These are phyloP conservation scores for Ophiostoma triangulosporum DNA, from an alignment of 2,329 filamentous ascomycete genomes.

Conservation along the genomic window DNA sequence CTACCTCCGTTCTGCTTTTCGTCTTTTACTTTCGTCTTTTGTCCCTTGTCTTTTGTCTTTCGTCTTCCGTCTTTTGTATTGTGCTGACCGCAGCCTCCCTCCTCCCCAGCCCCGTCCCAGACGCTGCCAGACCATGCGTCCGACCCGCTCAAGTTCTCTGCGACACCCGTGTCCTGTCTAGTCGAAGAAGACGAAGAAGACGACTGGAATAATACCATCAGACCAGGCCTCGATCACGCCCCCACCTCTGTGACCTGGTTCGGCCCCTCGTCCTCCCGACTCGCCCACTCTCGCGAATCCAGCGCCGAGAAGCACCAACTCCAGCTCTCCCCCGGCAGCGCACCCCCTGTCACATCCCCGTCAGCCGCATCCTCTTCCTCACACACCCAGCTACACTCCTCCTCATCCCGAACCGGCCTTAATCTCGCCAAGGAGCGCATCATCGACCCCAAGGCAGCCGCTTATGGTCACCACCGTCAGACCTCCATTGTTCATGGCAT, in stretches of 20 bases:
- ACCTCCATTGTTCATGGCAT: constrained; percentile 95
- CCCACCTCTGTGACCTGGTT: constrained; percentile 12
- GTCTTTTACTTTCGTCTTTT: background rate
- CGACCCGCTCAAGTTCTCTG: constrained; percentile 38
- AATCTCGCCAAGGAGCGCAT: constrained; percentile 35
- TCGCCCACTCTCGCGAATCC: constrained; percentile 43
- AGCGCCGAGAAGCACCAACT: constrained; percentile 39
- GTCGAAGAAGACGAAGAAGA: constrained; percentile 42
- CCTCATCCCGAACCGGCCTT: constrained; percentile 26
- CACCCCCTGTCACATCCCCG: constrained; percentile 13
- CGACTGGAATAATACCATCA: constrained; percentile 38
- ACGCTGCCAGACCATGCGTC: constrained; percentile 41
- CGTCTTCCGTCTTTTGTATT: background rate
- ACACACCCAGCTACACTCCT: constrained; percentile 27
- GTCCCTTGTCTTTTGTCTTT: too few species aligned
- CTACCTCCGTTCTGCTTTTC: background rate
- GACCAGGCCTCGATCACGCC: constrained; percentile 27
- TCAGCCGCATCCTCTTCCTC: constrained; percentile 14
- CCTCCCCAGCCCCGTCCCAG: constrained; percentile 41
- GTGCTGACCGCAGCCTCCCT: constrained; percentile 5
- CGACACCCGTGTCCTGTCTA: constrained; percentile 35
- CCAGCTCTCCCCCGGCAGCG: background rate
- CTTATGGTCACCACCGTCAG: constrained; percentile 83
- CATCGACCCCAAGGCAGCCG: constrained; percentile 40
- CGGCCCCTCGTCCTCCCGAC: constrained; percentile 20